phyloP scores from a whole-genome alignment of 2,329 filamentous ascomycete species.

The Pseudogymnoascus sp. region DNA sequence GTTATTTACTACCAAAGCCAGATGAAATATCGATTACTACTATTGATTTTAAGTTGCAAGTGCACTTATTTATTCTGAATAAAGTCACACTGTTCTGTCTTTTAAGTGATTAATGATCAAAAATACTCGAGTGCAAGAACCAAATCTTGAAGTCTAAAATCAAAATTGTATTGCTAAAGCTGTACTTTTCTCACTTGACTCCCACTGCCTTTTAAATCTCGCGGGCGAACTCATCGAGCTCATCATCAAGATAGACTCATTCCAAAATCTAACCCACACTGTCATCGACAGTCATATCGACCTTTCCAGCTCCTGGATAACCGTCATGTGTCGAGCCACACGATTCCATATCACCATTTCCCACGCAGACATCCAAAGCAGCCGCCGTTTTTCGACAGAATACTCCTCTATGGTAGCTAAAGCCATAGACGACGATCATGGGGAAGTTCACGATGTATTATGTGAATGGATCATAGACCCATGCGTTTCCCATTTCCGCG shows the following conservation, averaged over 20 bases:
- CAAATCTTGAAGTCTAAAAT: no score
- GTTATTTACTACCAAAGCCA: not conserved
- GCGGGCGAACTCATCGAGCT: not conserved
- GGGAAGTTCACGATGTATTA: constrained; percentile 13
- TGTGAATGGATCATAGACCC: constrained; percentile 14
- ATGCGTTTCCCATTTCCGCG: constrained; percentile 13
- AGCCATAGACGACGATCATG: constrained; percentile 11
- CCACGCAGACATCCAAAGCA: constrained; percentile 11
- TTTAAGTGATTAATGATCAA: not conserved
- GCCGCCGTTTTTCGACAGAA: constrained; percentile 13
- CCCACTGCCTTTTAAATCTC: constrained; percentile 2
- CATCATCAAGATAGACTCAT: constrained; percentile 10
- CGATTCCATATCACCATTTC: constrained; percentile 14
- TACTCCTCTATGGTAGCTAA: constrained; percentile 13
- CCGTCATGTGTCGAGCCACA: constrained; percentile 14
- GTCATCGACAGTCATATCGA: constrained; percentile 13
- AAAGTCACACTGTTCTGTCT: not conserved
- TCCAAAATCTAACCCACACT: constrained; percentile 10
- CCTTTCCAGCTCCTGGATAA: constrained; percentile 12
- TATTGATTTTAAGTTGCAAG: not conserved
- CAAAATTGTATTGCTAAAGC: no score
- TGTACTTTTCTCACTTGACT: not conserved
- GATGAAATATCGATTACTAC: not conserved
- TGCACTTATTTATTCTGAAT: not conserved
- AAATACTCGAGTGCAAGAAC: not conserved